Evolutionary conservation across 805 yeast species (phyloP).

Genomic region (Lachancea nothofagi): DNA sequence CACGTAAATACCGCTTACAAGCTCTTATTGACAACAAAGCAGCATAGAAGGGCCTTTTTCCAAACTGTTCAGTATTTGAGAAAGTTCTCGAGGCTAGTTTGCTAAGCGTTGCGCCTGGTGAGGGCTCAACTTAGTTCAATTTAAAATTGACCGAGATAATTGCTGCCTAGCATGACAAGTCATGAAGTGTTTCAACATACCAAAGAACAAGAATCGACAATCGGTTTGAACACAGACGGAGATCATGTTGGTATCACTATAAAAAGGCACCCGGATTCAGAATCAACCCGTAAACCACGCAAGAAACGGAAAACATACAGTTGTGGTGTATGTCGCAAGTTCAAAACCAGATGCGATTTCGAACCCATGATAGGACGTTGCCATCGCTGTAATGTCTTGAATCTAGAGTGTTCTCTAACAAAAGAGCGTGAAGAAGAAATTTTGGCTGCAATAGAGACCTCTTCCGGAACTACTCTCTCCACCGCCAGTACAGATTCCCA

Average conservation of each 20-base stretch:
- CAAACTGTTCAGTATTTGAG: no score
- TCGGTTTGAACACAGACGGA: conserved; percentile 2
- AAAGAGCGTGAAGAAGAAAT: conserved; percentile 28
- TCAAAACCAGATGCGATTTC: conserved; percentile 55
- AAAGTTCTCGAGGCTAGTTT: no score
- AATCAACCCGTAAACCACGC: conserved; percentile 20
- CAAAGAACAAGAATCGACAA: neutral
- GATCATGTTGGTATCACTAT: neutral
- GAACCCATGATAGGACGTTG: conserved; percentile 42
- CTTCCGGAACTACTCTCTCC: conserved; percentile 10
- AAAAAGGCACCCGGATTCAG: neutral
- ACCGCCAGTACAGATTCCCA: neutral
- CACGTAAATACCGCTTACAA: no score
- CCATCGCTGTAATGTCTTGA: conserved; percentile 45
- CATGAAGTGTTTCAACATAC: neutral
- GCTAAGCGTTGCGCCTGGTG: no score
- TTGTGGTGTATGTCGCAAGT: conserved; percentile 48
- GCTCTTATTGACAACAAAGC: no score
- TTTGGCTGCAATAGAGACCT: conserved; percentile 19
- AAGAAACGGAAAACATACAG: conserved; percentile 39
- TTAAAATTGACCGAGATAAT: no score
- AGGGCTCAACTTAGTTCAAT: no score
- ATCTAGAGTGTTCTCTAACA: conserved; percentile 45
- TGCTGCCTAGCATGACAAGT: no score
- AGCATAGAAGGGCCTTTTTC: no score